These are phyloP conservation scores for Fusarium sp. DNA, from an alignment of 2,329 filamentous ascomycete genomes.

Conservation along the genomic window DNA sequence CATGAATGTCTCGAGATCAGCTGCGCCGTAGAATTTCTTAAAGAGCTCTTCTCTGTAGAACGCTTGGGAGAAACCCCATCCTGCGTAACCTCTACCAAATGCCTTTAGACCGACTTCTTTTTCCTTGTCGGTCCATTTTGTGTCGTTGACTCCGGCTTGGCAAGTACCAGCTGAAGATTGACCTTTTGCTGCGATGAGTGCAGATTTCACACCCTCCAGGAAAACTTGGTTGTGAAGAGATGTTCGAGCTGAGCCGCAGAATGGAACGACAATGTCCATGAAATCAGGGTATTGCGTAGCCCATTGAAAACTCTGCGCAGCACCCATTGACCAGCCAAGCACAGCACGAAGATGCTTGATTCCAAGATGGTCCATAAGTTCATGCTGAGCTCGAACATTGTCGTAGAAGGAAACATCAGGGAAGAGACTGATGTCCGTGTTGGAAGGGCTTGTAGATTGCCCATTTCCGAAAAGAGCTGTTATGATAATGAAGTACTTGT, in stretches of 20 bases:
- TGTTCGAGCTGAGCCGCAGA: conserved; percentile 64
- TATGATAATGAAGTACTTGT: conserved; percentile 62
- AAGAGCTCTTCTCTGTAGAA: conserved; percentile 82
- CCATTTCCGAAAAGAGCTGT: conserved; percentile 65
- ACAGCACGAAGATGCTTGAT: conserved; percentile 59
- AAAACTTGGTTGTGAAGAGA: conserved; percentile 66
- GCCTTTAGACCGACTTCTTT: conserved; percentile 68
- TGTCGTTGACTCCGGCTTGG: conserved; percentile 42
- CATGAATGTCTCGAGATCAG: conserved; percentile 79
- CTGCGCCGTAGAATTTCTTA: conserved; percentile 72
- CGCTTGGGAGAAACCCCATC: conserved; percentile 83
- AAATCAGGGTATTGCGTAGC: conserved; percentile 62
- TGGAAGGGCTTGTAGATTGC: conserved; percentile 66
- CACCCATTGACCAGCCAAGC: conserved; percentile 69
- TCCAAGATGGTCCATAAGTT: conserved; percentile 56
- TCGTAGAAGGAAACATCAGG: conserved; percentile 61
- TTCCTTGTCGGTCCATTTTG: conserved; percentile 57
- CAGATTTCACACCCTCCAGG: conserved; percentile 64
- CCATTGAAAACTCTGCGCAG: conserved; percentile 66
- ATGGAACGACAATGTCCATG: conserved; percentile 58
- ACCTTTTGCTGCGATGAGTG: conserved; percentile 56
- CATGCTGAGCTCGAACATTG: conserved; percentile 63
- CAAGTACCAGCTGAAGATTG: conserved; percentile 63
- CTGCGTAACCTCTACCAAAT: conserved; percentile 80
- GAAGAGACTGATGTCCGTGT: conserved; percentile 56